Conservation (phyloP, 495 filamentous ascomycete species). For the Collariella sp. region DNA sequence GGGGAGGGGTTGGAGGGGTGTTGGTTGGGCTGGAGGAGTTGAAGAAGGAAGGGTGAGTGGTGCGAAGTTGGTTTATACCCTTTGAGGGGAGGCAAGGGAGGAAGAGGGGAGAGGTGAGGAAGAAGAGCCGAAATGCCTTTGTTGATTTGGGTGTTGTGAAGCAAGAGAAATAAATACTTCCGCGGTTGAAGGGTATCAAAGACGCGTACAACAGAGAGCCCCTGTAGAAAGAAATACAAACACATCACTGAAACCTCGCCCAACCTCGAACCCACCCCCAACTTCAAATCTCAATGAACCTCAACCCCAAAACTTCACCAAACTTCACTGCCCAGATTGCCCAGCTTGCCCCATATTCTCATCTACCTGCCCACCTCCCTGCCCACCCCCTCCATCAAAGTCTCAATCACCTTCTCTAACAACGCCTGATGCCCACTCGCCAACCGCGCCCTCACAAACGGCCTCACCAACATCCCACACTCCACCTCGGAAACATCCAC, state of each 20-base stretch:
- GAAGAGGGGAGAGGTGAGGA: not conserved
- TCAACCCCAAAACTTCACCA: too few species aligned
- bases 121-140: not conserved
- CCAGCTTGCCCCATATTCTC: not conserved
- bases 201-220: not conserved
- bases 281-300: too few species aligned
- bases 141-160: too few species aligned
- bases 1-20: conserved; percentile 32
- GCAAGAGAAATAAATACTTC: not conserved
- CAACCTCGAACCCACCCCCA: too few species aligned
- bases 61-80: conserved; percentile 33
- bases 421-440: conserved; percentile 21
- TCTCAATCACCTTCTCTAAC: conserved; percentile 17
- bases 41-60: conserved; percentile 28
- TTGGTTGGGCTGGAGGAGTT: conserved; percentile 29
- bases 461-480: conserved; percentile 23
- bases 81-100: conserved; percentile 4
- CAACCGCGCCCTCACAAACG: conserved; percentile 27
- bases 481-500: conserved; percentile 26
- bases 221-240: not conserved
- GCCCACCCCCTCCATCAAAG: conserved; percentile 6
- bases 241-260: too few species aligned
- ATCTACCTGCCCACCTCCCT: not conserved
- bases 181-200: not conserved
- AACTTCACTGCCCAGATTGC: too few species aligned